Evolutionary conservation across 371 early-diverging fungal species (phyloP), one percentile per base, ranked within the genome.

Genomic region (Mortierella sp.): DNA sequence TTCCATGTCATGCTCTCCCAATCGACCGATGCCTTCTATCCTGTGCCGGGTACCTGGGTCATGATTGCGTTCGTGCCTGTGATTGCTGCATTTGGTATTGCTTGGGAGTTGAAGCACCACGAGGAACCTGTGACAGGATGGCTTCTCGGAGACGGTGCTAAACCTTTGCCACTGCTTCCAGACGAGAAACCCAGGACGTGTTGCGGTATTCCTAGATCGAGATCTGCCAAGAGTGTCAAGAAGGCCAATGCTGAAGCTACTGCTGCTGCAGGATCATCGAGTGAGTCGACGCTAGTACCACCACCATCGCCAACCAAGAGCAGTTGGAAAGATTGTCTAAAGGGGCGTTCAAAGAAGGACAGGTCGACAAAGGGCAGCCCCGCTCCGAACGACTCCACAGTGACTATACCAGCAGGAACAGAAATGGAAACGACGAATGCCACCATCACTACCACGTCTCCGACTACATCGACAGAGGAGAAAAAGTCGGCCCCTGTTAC

Each of bases 1-100:
- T 82, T 80, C 73, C 80, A 86, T 75, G 86, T 86, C 48, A 82
- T 86, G 45, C 82, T 86, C 54, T 86, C 86, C 1, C 86, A 86
- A 42, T 82, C 82, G 13, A 79, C 54, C 3, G 78, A 48, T 3
- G 65, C 21, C 10, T 86, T 86, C 73, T 34, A 86, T 31, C 82
- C 86, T 19, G 60, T 68, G 2, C 44, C 80, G 13, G 82, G 86
- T 1, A 86, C 86, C 6, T 82, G 82, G 82, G 82, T 86, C 55
- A 86, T 86, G 86, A 60, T 86, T 10, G 86, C 82, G 1, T 82
- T 58, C 52, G 82, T 86, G 0, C 86, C 86, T 44, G 73, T 82
- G 21, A 80, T 86, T 50, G 82, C 82, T 0, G 68, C 73, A 44
- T 70, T 86, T 28, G 86, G 86, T 1, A 70, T 82, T 54, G 44